A percentile compares a stretch with the other conserved stretches of the same genome.
phyloP scores from a whole-genome alignment of 2,329 filamentous ascomycete species.

The Albifimbria verrucaria region DNA sequence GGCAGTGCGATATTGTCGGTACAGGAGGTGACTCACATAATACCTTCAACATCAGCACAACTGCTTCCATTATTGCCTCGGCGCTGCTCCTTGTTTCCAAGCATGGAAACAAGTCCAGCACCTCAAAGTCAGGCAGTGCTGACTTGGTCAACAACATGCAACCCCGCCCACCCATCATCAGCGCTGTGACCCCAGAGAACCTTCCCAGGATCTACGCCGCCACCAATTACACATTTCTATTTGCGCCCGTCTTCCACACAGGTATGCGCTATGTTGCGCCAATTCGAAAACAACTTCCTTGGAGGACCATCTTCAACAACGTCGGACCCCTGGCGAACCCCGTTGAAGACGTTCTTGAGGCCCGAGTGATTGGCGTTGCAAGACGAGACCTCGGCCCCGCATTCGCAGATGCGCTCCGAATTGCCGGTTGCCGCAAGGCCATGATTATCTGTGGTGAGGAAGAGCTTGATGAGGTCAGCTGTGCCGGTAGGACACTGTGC shows the following conservation, averaged over 20 bases:
- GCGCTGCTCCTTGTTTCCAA: conserved; percentile 84
- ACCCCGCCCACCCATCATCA: conserved; percentile 70
- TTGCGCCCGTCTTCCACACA: conserved; percentile 93
- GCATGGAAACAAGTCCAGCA: conserved; percentile 93
- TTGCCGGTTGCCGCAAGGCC: conserved; percentile 76
- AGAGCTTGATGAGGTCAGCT: conserved; percentile 93
- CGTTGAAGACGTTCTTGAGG: conserved; percentile 78
- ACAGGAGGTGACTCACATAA: conserved; percentile 95
- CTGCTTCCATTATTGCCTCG: conserved; percentile 86
- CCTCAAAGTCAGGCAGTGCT: conserved; percentile 91
- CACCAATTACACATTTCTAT: conserved; percentile 93
- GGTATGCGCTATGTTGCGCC: conserved; percentile 88
- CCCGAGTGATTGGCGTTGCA: conserved; percentile 89
- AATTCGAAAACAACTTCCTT: conserved; percentile 82
- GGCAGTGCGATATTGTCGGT: conserved; percentile 85
- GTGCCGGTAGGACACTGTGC: conserved; percentile 82
- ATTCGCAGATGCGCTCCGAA: conserved; percentile 78
- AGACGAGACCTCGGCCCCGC: conserved; percentile 81
- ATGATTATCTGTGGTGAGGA: conserved; percentile 91
- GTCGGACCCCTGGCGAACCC: conserved; percentile 91
- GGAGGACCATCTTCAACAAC: conserved; percentile 97
- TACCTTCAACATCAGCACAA: conserved; percentile 98
- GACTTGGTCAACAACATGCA: conserved; percentile 78
- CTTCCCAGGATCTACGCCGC: conserved; percentile 69
- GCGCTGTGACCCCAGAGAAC: conserved; percentile 68